Conservation (phyloP, 208 protist genomes). For the Trypanosoma avium region DNA sequence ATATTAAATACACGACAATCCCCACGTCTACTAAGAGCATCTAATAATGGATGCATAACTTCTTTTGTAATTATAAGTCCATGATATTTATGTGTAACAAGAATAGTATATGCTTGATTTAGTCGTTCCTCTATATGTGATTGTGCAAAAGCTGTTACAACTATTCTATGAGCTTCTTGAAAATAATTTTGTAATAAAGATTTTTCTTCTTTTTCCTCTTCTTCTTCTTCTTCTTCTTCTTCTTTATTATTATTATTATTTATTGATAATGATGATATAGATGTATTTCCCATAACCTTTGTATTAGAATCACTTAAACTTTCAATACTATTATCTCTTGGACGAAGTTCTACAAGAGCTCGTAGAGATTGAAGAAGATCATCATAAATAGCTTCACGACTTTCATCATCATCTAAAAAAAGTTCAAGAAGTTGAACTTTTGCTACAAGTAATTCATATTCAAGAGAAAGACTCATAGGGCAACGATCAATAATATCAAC, state of each 20-base stretch:
- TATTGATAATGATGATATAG: no score
- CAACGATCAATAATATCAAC: constrained; percentile 70
- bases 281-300: no score
- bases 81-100: constrained; percentile 89
- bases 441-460: constrained; percentile 68
- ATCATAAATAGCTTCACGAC: constrained; percentile 55
- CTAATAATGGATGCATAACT: constrained; percentile 55
- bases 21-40: constrained; percentile 59
- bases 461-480: constrained; percentile 56
- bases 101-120: constrained; percentile 79
- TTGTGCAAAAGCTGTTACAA: constrained; percentile 30
- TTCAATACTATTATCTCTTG: constrained; percentile 26
- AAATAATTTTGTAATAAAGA: constrained; percentile 11
- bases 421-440: constrained; percentile 71
- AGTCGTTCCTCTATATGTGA: constrained; percentile 60
- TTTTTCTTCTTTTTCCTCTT: constrained; percentile 10
- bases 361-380: constrained; percentile 78
- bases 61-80: constrained; percentile 71
- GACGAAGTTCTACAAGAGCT: constrained; percentile 75
- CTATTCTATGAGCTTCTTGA: constrained; percentile 32
- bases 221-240: not conserved
- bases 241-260: not conserved
- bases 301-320: no score
- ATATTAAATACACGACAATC: constrained; percentile 88
- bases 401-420: constrained; percentile 53